Evolutionary conservation across 495 filamentous ascomycete species (phyloP).

Genomic region (Terfezia boudieri): DNA sequence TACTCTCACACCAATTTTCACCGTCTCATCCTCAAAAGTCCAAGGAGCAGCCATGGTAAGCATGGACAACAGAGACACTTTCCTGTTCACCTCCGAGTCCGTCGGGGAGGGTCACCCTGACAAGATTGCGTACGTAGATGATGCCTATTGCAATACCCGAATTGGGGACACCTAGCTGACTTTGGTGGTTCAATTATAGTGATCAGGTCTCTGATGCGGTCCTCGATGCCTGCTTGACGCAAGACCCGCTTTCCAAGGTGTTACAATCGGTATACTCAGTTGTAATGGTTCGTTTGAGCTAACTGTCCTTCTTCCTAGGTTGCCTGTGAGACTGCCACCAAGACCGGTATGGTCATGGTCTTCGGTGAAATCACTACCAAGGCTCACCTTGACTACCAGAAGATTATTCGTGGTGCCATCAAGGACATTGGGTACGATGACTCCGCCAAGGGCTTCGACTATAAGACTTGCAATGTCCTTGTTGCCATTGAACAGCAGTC

Average conservation of each 20-base stretch:
- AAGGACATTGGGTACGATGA: slow-evolving; percentile 97
- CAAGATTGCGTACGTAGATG: slow-evolving; percentile 57
- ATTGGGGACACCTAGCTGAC: slow-evolving; percentile 2
- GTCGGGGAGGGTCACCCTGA: slow-evolving; percentile 96
- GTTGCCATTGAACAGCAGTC: slow-evolving; percentile 99
- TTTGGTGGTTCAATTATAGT: slow-evolving; percentile 18
- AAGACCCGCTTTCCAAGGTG: slow-evolving; percentile 90
- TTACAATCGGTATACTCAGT: background rate
- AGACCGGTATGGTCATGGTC: slow-evolving; percentile 99
- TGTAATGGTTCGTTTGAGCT: too few relatives aligned
- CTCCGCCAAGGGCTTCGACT: slow-evolving; percentile 96
- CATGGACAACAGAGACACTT: slow-evolving; percentile 33
- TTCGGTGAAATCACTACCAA: slow-evolving; percentile 99
- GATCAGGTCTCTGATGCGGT: slow-evolving; percentile 97
- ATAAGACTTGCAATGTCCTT: slow-evolving; percentile 97
- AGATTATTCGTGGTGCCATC: slow-evolving; percentile 82
- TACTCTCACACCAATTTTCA: background rate
- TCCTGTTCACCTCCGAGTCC: slow-evolving; percentile 98
- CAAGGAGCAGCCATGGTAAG: background rate
- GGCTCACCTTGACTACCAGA: slow-evolving; percentile 87
- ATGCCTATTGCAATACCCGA: background rate
- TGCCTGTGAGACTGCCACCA: slow-evolving; percentile 96
- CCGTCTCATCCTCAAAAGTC: background rate
- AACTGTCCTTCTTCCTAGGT: slow-evolving; percentile 23
- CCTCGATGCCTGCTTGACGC: slow-evolving; percentile 86